phyloP scores from a whole-genome alignment of 768 basidiomycete species.

The Mycena crocata region DNA sequence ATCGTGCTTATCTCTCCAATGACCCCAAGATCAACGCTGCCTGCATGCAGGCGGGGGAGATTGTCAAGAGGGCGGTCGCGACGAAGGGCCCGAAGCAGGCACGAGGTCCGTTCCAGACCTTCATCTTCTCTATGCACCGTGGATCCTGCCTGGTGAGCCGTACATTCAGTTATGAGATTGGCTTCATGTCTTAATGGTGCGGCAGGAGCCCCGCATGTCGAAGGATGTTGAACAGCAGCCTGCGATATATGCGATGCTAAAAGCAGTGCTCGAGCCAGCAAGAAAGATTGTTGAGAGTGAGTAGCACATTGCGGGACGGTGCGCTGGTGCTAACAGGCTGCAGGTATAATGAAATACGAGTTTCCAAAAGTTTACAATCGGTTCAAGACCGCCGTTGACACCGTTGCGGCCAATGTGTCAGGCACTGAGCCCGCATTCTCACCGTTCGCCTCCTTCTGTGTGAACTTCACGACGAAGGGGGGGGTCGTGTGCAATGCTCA shows the following conservation, averaged over 20 bases:
- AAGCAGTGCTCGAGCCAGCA: not conserved
- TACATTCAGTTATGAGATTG: not conserved
- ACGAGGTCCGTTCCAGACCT: slow-evolving; percentile 2
- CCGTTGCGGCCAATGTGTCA: not conserved
- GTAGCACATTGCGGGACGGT: not conserved
- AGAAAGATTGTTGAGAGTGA: not conserved
- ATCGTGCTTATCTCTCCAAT: not conserved
- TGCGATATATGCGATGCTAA: not conserved
- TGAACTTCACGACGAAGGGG: slow-evolving; percentile 6
- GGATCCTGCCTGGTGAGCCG: not conserved
- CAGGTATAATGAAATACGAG: slow-evolving; percentile 5
- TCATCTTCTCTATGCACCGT: slow-evolving; percentile 1
- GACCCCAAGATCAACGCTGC: slow-evolving; percentile 2
- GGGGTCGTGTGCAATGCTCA: slow-evolving; percentile 2
- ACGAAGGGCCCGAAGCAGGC: not conserved
- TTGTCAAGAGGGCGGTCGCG: not conserved
- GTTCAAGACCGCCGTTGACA: not conserved
- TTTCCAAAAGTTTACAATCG: not conserved
- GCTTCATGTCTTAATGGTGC: not conserved
- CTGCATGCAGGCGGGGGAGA: not conserved
- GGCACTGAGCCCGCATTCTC: slow-evolving; percentile 1
- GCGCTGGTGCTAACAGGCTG: not conserved
- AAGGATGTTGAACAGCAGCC: not conserved
- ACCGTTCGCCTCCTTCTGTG: slow-evolving; percentile 15
- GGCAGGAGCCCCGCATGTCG: slow-evolving; percentile 8